Evolutionary conservation across 1,284 basidiomycete species (phyloP).

Genomic region (Boletus mariae): DNA sequence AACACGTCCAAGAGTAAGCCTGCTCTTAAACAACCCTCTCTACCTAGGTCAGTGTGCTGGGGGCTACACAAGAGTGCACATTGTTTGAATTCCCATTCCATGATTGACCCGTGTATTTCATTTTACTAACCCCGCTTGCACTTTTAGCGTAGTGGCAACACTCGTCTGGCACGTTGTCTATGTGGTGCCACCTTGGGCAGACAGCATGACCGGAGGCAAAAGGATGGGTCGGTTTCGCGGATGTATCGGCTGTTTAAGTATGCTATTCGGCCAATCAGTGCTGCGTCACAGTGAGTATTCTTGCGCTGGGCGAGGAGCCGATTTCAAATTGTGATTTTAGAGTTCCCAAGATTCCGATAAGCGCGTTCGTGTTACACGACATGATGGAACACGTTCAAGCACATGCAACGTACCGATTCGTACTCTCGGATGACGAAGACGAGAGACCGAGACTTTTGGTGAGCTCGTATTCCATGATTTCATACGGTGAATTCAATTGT

Average conservation of each 20-base stretch:
- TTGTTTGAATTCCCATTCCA: conserved; percentile 18
- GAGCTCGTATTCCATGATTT: conserved; percentile 25
- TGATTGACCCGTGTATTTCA: background rate
- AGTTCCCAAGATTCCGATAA: conserved; percentile 63
- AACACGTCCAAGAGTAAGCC: conserved; percentile 73
- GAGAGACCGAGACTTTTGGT: conserved; percentile 77
- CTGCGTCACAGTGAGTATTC: conserved; percentile 50
- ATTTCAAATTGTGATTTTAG: conserved; percentile 35
- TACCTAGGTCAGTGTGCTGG: conserved; percentile 61
- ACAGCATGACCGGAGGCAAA: conserved; percentile 48
- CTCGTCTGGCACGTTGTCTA: conserved; percentile 64
- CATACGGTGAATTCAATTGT: conserved; percentile 1
- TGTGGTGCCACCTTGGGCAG: conserved; percentile 78
- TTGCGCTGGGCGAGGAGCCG: background rate
- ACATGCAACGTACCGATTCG: conserved; percentile 86
- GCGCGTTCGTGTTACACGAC: conserved; percentile 81
- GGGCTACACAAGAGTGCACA: conserved; percentile 87
- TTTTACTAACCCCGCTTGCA: conserved; percentile 13
- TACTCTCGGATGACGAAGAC: conserved; percentile 79
- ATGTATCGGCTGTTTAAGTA: conserved; percentile 78
- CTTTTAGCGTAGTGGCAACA: conserved; percentile 54
- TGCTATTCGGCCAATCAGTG: conserved; percentile 69
- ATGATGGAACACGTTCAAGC: conserved; percentile 86
- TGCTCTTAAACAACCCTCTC: conserved; percentile 77
- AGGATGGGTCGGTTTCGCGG: conserved; percentile 37